Percentiles rank a stretch among this genome's conserved stretches.
These are phyloP conservation scores for Ochromonas danica DNA, from an alignment of 108 stramenopile species.

Conservation along the genomic window DNA sequence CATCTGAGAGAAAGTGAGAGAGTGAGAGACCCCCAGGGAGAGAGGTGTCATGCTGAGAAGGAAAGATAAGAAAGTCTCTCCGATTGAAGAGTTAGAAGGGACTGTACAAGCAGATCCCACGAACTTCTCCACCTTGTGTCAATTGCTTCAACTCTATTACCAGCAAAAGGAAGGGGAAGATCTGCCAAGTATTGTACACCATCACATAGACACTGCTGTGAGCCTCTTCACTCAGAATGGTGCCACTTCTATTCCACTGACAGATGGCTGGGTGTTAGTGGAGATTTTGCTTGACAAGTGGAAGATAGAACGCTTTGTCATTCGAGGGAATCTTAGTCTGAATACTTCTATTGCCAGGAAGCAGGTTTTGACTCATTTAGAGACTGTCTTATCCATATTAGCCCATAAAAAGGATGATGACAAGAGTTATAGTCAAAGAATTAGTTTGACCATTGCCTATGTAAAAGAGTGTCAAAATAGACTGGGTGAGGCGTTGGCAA, in stretches of 20 bases:
- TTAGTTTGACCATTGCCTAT: conserved; percentile 16
- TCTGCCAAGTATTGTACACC: conserved; percentile 15
- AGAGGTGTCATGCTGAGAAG: too few species aligned
- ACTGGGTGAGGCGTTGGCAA: conserved; percentile 13
- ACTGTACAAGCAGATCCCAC: too few species aligned
- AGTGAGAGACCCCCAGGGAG: too few species aligned
- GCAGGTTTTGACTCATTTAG: conserved; percentile 15
- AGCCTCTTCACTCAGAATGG: conserved; percentile 14
- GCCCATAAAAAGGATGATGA: conserved; percentile 15
- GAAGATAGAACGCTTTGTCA: conserved; percentile 15
- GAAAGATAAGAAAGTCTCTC: too few species aligned
- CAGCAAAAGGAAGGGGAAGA: conserved; percentile 14
- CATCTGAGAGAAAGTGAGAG: too few species aligned
- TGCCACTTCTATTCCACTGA: conserved; percentile 15
- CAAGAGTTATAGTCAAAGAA: conserved; percentile 17
- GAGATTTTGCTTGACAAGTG: conserved; percentile 15
- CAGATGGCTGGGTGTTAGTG: conserved; percentile 13
- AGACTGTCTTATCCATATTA: conserved; percentile 17
- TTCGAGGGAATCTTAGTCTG: conserved; percentile 5
- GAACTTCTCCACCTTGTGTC: conserved; percentile 13
- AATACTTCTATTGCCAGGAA: conserved; percentile 16
- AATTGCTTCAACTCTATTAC: conserved; percentile 17
- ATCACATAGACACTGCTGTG: conserved; percentile 15
- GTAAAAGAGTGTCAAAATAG: conserved; percentile 17
- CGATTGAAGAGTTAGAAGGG: too few species aligned